Evolutionary conservation across 2,329 filamentous ascomycete species (phyloP).

Genomic region (Diplodia sapinea): DNA sequence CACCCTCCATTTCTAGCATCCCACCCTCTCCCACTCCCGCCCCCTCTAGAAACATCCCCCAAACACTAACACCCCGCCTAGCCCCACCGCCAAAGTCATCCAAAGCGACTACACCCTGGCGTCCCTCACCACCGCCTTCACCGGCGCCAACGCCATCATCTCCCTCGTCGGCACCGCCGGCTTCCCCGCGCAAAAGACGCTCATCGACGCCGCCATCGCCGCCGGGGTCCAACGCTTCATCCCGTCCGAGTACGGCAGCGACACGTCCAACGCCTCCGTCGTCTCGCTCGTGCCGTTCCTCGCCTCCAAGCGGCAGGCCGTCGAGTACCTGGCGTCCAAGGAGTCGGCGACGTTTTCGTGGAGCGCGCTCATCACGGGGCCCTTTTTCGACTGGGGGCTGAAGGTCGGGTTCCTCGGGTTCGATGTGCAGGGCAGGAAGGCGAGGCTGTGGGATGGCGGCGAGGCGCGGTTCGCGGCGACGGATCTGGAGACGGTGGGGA

Average conservation of each 20-base stretch:
- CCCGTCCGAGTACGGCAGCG: conserved; percentile 64
- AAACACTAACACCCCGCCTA: neutral
- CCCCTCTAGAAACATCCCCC: no score
- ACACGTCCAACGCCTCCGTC: conserved; percentile 45
- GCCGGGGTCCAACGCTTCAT: conserved; percentile 67
- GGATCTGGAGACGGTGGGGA: conserved; percentile 60
- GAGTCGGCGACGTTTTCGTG: conserved; percentile 55
- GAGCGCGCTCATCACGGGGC: conserved; percentile 62
- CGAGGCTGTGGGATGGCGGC: conserved; percentile 63
- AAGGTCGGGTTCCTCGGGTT: conserved; percentile 59
- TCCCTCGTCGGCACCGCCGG: conserved; percentile 52
- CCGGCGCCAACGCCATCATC: conserved; percentile 64
- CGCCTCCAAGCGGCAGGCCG: conserved; percentile 52
- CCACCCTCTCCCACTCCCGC: no score
- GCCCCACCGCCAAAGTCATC: conserved; percentile 41
- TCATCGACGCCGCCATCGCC: conserved; percentile 64
- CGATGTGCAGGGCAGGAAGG: conserved; percentile 56
- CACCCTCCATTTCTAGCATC: neutral
- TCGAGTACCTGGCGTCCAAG: conserved; percentile 60
- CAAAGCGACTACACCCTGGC: conserved; percentile 56
- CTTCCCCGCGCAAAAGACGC: conserved; percentile 53
- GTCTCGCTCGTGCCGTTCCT: conserved; percentile 58
- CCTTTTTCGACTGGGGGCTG: conserved; percentile 68
- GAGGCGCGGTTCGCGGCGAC: conserved; percentile 58
- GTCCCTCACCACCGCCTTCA: conserved; percentile 58